phyloP scores from a whole-genome alignment of 31 red algal species.

The Bonnemaisonia californica region DNA sequence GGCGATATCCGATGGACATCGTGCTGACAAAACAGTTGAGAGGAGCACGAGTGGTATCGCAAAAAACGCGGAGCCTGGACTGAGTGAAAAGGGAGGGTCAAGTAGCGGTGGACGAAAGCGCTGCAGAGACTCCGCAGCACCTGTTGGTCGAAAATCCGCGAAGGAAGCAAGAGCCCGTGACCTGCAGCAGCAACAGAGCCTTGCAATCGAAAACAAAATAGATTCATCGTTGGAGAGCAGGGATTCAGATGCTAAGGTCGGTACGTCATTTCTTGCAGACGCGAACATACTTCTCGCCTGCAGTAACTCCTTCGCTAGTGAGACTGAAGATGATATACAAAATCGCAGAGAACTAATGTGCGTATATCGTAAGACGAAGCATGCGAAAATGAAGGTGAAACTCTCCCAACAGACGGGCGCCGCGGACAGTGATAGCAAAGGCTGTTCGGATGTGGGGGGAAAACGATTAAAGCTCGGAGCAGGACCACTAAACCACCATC shows the following conservation, averaged over 20 bases:
- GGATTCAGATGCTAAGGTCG: not conserved
- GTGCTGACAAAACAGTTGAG: no score
- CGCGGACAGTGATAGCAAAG: no score
- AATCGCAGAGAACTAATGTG: not conserved
- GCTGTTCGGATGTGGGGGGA: no score
- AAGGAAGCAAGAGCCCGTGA: not conserved
- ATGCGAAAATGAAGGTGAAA: not conserved
- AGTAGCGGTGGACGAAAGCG: no score
- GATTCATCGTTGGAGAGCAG: not conserved
- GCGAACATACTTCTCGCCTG: not conserved
- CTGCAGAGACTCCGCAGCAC: no score
- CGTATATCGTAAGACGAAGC: not conserved
- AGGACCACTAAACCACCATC: no score
- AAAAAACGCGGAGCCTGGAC: no score
- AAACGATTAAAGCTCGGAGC: no score
- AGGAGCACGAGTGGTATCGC: no score
- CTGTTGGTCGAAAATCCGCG: not conserved
- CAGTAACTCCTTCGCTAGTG: not conserved
- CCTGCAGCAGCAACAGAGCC: not conserved
- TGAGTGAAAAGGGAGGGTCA: no score
- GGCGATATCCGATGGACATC: no score
- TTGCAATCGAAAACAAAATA: not conserved
- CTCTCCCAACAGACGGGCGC: no score
- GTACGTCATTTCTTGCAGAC: not conserved
- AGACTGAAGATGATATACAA: slow-evolving; percentile 1